These are phyloP conservation scores for Lactarius pseudohatsudake DNA, from an alignment of 768 basidiomycete species.

Conservation along the genomic window DNA sequence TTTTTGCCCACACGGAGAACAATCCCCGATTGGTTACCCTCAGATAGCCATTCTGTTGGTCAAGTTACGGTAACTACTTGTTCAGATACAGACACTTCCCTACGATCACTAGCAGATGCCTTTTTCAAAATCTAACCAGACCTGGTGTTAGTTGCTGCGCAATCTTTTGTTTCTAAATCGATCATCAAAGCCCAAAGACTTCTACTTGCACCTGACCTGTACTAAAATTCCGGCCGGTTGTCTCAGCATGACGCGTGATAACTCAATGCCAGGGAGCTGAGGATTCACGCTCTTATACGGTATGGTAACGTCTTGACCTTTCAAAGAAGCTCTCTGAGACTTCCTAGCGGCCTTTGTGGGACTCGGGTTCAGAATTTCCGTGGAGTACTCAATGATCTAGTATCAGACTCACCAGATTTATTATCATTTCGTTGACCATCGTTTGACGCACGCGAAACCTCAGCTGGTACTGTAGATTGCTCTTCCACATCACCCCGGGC, in stretches of 20 bases:
- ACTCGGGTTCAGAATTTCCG: background rate
- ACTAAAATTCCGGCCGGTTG: background rate
- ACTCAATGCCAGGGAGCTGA: background rate
- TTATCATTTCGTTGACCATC: background rate
- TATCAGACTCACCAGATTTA: too few relatives aligned
- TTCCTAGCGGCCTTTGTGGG: background rate
- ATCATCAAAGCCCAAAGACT: background rate
- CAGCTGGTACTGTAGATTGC: background rate
- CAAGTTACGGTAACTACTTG: background rate
- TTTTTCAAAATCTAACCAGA: background rate
- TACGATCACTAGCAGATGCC: background rate
- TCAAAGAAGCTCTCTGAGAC: background rate
- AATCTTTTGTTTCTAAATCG: too few relatives aligned
- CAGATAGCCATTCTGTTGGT: background rate
- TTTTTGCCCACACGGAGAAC: background rate
- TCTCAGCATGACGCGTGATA: background rate
- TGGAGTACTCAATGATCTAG: too few relatives aligned
- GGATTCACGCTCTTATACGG: background rate
- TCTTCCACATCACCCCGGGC: background rate
- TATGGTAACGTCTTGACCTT: too few relatives aligned
- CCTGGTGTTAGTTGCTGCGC: too few relatives aligned
- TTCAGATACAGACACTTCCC: background rate
- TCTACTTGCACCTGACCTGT: background rate
- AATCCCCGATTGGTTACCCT: background rate
- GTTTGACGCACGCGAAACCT: too few relatives aligned